Percentiles rank a stretch among this genome's conserved stretches.
Evolutionary conservation across 2,329 filamentous ascomycete species (phyloP).

Genomic region (Xylaria sp.): DNA sequence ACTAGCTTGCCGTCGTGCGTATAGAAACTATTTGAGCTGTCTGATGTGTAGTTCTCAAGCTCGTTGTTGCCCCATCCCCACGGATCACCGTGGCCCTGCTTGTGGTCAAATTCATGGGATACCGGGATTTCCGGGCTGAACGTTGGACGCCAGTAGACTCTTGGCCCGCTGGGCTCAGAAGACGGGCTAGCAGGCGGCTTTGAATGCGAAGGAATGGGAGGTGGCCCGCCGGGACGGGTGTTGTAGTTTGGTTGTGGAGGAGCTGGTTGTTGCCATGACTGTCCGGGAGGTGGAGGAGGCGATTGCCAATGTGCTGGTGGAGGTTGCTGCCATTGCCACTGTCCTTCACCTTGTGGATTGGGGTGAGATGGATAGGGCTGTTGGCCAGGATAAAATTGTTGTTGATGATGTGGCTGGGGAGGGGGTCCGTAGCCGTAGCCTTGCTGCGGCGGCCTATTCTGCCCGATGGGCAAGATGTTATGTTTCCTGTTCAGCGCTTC

Average conservation of each 20-base stretch:
- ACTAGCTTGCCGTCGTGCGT: conserved; percentile 58
- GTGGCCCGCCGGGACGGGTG: conserved; percentile 29
- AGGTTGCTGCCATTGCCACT: conserved; percentile 29
- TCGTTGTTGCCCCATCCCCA: conserved; percentile 68
- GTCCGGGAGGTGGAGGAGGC: conserved; percentile 9
- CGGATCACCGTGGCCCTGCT: conserved; percentile 57
- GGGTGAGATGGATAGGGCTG: conserved; percentile 26
- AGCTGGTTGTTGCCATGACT: conserved; percentile 5
- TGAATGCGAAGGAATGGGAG: conserved; percentile 32
- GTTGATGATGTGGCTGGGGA: conserved; percentile 16
- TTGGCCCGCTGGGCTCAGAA: background rate
- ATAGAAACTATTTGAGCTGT: conserved; percentile 59
- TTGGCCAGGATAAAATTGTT: conserved; percentile 34
- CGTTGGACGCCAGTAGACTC: conserved; percentile 58
- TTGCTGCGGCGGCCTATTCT: conserved; percentile 32
- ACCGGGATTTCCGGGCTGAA: conserved; percentile 55
- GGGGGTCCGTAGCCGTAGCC: conserved; percentile 21
- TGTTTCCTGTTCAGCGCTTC: conserved; percentile 44
- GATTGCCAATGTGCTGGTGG: conserved; percentile 16
- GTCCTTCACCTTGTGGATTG: conserved; percentile 18
- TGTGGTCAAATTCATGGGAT: conserved; percentile 58
- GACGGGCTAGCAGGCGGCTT: conserved; percentile 20
- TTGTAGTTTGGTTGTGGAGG: conserved; percentile 29
- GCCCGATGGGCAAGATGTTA: conserved; percentile 33
- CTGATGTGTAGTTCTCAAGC: conserved; percentile 61